Conservation (phyloP, 116 monocot genomes). For the Thalassia testudinum region DNA sequence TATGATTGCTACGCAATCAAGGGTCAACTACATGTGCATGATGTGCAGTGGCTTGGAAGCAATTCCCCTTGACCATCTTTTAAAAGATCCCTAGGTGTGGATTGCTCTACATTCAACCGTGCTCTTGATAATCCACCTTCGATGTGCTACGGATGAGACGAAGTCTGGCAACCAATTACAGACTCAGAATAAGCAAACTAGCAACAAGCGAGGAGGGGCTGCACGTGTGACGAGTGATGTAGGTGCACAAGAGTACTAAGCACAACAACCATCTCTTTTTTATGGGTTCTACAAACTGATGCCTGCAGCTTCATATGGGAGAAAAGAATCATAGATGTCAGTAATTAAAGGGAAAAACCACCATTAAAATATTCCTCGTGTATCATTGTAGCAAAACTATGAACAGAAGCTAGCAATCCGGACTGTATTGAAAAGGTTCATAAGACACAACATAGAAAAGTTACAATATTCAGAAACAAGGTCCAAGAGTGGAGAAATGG, state of each 20-base stretch:
- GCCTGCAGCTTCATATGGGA: slow-evolving; percentile 2
- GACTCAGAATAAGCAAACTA: slow-evolving; percentile 1
- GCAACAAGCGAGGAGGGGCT: background rate
- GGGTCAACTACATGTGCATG: too few relatives aligned
- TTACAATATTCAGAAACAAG: slow-evolving; percentile 8
- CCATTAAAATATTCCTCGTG: background rate
- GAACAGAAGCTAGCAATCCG: background rate
- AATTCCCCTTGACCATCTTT: too few relatives aligned
- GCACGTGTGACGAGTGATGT: slow-evolving; percentile 1
- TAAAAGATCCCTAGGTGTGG: too few relatives aligned
- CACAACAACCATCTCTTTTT: slow-evolving; percentile 6
- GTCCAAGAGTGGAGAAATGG: slow-evolving; percentile 7
- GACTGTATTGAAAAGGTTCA: slow-evolving; percentile 12
- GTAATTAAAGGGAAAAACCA: slow-evolving; percentile 1
- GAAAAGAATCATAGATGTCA: slow-evolving; percentile 5
- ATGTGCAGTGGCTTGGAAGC: too few relatives aligned
- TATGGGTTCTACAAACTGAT: slow-evolving; percentile 1
- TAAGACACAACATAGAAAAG: slow-evolving; percentile 10
- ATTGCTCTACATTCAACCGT: too few relatives aligned
- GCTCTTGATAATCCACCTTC: too few relatives aligned
- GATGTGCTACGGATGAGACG: background rate
- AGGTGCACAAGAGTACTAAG: slow-evolving; percentile 7
- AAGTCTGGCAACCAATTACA: background rate
- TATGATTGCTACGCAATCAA: too few relatives aligned
- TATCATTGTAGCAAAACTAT: slow-evolving; percentile 2